Conservation (phyloP, 2,329 filamentous ascomycete genomes). For the Trichoderma gracile region DNA sequence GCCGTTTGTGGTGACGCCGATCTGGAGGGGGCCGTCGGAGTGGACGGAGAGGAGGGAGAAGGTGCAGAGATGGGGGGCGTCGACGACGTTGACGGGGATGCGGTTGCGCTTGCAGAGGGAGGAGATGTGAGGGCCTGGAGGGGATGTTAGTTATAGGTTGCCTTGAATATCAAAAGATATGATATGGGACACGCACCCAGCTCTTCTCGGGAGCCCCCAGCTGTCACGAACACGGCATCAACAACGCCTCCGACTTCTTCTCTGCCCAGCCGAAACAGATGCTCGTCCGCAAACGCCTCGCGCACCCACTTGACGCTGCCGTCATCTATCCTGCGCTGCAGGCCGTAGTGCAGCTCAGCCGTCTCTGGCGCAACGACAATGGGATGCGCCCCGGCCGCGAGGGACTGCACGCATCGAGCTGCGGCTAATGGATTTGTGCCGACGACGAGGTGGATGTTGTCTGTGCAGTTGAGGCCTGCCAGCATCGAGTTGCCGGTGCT, state of each 20-base stretch:
- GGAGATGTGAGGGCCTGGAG: slow-evolving; percentile 65
- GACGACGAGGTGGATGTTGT: slow-evolving; percentile 78
- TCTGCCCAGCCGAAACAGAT: slow-evolving; percentile 76
- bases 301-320: slow-evolving; percentile 66
- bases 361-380: slow-evolving; percentile 73
- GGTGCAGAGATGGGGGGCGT: slow-evolving; percentile 81
- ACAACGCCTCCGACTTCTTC: slow-evolving; percentile 75
- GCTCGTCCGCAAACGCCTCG: slow-evolving; percentile 66
- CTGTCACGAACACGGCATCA: slow-evolving; percentile 89
- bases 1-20: slow-evolving; percentile 94
- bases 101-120: slow-evolving; percentile 73
- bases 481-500: slow-evolving; percentile 49
- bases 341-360: slow-evolving; percentile 57
- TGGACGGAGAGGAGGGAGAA: slow-evolving; percentile 89
- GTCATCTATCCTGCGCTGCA: slow-evolving; percentile 65
- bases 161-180: background rate
- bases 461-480: slow-evolving; percentile 68
- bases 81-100: slow-evolving; percentile 91
- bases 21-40: slow-evolving; percentile 85
- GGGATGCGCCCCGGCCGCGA: slow-evolving; percentile 79
- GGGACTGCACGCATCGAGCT: slow-evolving; percentile 74
- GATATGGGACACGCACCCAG: slow-evolving; percentile 35
- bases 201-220: slow-evolving; percentile 48
- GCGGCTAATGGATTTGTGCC: slow-evolving; percentile 87
- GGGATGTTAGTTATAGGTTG: background rate